phyloP scores from a whole-genome alignment of 2,329 filamentous ascomycete species.

The Aspergillus quadrilineatus region DNA sequence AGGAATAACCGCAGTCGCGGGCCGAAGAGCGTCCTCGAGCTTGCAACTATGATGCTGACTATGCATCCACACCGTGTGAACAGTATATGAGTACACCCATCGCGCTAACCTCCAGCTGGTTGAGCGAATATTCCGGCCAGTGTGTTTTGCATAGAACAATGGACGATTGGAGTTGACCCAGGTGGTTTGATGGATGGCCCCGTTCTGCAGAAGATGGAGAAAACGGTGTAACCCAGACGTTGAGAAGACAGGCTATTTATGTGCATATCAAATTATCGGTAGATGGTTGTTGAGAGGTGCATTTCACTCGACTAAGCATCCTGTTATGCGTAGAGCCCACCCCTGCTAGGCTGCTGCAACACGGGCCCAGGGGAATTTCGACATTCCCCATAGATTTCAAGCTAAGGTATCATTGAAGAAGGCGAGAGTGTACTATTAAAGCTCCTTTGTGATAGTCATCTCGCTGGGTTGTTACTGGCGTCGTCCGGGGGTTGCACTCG shows the following conservation, averaged over 20 bases:
- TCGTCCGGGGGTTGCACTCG: constrained; percentile 6
- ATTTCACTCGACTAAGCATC: not conserved
- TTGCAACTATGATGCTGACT: too few relatives aligned
- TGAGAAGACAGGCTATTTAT: not conserved
- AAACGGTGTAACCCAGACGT: not conserved
- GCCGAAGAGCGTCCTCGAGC: not conserved
- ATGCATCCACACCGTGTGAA: too few relatives aligned
- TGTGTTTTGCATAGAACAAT: not conserved
- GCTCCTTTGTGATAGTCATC: not conserved
- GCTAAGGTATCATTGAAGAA: not conserved
- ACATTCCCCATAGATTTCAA: not conserved
- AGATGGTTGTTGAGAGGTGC: not conserved
- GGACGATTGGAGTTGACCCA: not conserved
- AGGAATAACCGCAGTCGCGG: not conserved
- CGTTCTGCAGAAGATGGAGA: not conserved
- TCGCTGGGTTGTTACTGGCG: not conserved
- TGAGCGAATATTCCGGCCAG: not conserved
- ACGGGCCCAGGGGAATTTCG: not conserved
- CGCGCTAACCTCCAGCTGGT: too few relatives aligned
- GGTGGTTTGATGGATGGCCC: not conserved
- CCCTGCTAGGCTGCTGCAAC: not conserved
- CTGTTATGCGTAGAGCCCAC: not conserved
- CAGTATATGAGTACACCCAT: too few relatives aligned
- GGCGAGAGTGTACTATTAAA: not conserved
- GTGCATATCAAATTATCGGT: not conserved